Base-by-base conservation (phyloP, 2,329 filamentous ascomycete species). In the Trichoderma polysporum region DNA sequence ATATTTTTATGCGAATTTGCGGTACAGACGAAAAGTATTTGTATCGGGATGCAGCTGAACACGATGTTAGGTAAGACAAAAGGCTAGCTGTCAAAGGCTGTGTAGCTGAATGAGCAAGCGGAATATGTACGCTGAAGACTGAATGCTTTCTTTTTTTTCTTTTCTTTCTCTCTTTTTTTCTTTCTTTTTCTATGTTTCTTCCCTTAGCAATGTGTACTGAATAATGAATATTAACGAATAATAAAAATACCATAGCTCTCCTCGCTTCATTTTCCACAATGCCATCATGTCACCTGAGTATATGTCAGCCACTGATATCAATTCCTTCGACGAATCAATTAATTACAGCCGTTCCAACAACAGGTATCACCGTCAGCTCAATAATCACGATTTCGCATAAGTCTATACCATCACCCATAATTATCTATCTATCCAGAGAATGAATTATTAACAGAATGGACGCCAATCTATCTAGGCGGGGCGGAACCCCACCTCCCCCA, bases 401-500 rank as follows among this genome's bases (percentile, higher is more conserved):
- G 13, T 7, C 54, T 22, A 12, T 12, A 10, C 22, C 27, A 45
- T 33, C 15, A 9, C 1, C 39, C 19, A 47, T 9, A 45, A 22
- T 2, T 47, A 6, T 31, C 0, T 50, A 31, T 27, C 6, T 12
- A 56, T 37, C 52, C 12, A 39, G 0, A n/a, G 5, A 9, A 33
- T 19, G 17, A 2, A 22, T 33, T 19, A 29, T 33, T 19, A n/a
- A 22, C 31, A 50, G 13, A 17, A 62, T 19, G 25, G 27, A 45
- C 35, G 19, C 19, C 25, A 35, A 27, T 53, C 22, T 39, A 53
- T 33, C 25, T 29, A 41, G 59, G 60, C 60, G 60, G 60, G 50
- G 60, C 60, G 60, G 60, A 56, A 56, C 60, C 49, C 50, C n/a
- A n/a, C n/a, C 37, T 47, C 50, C 60, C 60, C 60, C 60, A 56